phyloP scores from a whole-genome alignment of 1,284 basidiomycete species.

The Ustilago loliicola region DNA sequence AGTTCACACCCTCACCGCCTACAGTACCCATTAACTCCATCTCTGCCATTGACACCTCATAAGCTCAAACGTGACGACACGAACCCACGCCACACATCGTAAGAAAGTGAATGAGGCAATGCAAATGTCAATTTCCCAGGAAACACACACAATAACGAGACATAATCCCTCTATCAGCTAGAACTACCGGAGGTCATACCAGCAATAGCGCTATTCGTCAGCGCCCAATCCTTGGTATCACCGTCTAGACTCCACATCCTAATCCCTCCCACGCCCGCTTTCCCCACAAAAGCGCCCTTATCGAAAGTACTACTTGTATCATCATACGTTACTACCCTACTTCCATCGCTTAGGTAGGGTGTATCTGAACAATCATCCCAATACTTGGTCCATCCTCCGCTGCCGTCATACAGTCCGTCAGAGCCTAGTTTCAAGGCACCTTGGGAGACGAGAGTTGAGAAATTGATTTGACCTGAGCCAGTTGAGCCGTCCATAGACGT shows the following conservation, averaged over 20 bases:
- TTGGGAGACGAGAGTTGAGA: slow-evolving; percentile 43
- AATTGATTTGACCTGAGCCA: slow-evolving; percentile 59
- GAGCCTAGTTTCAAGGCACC: slow-evolving; percentile 49
- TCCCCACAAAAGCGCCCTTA: slow-evolving; percentile 57
- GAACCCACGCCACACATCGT: no score
- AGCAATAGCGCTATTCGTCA: slow-evolving; percentile 46
- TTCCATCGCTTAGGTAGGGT: slow-evolving; percentile 56
- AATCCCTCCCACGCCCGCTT: slow-evolving; percentile 57
- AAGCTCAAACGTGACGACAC: no score
- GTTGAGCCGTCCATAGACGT: slow-evolving; percentile 27
- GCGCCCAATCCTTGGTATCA: slow-evolving; percentile 48
- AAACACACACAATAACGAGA: not conserved
- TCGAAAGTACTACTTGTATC: slow-evolving; percentile 60
- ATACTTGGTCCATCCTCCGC: slow-evolving; percentile 54
- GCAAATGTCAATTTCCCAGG: not conserved
- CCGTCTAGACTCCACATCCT: slow-evolving; percentile 63
- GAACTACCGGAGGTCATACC: slow-evolving; percentile 39
- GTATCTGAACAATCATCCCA: slow-evolving; percentile 66
- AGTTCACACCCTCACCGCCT: no score
- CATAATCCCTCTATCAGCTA: not conserved
- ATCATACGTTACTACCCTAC: slow-evolving; percentile 61
- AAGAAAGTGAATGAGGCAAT: no score
- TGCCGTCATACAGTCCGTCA: slow-evolving; percentile 36
- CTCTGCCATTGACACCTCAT: no score
- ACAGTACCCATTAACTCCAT: no score